Percentiles rank a stretch among this genome's conserved stretches.
These are phyloP conservation scores for Suhomyces canberraensis DNA, from an alignment of 805 yeast genomes.

Conservation along the genomic window DNA sequence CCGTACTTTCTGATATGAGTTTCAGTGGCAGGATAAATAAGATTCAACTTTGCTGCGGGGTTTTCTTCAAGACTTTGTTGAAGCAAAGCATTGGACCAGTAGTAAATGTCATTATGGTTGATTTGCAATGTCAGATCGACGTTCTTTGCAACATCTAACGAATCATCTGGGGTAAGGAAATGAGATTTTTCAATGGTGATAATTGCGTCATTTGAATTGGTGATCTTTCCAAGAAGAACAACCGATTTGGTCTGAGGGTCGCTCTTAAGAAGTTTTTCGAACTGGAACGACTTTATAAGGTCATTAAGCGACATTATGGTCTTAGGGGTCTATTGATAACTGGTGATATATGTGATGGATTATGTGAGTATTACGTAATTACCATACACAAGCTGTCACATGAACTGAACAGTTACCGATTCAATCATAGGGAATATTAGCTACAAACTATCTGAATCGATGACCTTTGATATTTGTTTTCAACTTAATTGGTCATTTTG, in stretches of 20 bases:
- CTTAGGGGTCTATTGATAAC: not conserved
- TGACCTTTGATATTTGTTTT: too few species aligned
- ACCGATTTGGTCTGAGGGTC: slow-evolving; percentile 67
- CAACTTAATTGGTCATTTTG: too few species aligned
- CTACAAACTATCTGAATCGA: too few species aligned
- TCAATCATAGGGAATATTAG: too few species aligned
- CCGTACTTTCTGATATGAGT: slow-evolving; percentile 77
- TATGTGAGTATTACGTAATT: not conserved
- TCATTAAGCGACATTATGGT: slow-evolving; percentile 7
- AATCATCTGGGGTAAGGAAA: slow-evolving; percentile 34
- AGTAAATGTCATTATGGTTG: slow-evolving; percentile 78
- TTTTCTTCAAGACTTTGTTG: slow-evolving; percentile 40
- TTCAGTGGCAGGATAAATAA: slow-evolving; percentile 87
- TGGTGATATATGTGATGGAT: not conserved
- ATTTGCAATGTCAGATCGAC: slow-evolving; percentile 31
- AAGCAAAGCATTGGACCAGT: slow-evolving; percentile 67
- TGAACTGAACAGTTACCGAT: too few species aligned
- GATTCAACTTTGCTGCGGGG: slow-evolving; percentile 68
- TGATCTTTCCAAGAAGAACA: slow-evolving; percentile 68
- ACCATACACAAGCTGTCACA: too few species aligned
- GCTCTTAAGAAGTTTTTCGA: slow-evolving; percentile 45
- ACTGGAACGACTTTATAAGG: slow-evolving; percentile 42
- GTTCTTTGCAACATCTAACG: slow-evolving; percentile 10
- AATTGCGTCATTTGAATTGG: slow-evolving; percentile 55
- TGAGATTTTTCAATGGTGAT: slow-evolving; percentile 71